Conservation (phyloP, 495 filamentous ascomycete genomes). For the Ascodesmis nigricans region DNA sequence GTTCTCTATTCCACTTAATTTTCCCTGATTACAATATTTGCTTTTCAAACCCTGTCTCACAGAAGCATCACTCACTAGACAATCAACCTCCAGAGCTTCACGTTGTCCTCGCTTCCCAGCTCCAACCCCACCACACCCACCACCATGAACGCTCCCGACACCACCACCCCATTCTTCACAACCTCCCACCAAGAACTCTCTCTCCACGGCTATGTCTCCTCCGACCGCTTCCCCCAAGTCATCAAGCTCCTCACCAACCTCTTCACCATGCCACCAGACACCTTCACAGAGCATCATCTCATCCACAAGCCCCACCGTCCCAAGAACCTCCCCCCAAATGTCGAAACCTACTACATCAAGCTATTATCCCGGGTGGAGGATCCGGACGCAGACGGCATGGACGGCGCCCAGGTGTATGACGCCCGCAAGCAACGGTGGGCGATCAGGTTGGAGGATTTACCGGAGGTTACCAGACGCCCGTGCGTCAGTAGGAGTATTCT, state of each 20-base stretch:
- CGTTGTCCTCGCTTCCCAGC: too few relatives aligned
- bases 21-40: too few relatives aligned
- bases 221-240: conserved; percentile 32
- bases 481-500: conserved; percentile 22
- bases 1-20: too few relatives aligned
- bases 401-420: conserved; percentile 1
- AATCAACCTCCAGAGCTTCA: too few relatives aligned
- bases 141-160: too few relatives aligned
- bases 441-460: conserved; percentile 26
- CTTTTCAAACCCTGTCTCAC: too few relatives aligned
- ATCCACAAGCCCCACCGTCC: conserved; percentile 41
- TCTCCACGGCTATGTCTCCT: conserved; percentile 29
- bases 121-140: too few relatives aligned
- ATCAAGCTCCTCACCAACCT: conserved; percentile 45
- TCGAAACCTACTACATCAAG: conserved; percentile 26
- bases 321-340: conserved; percentile 7
- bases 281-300: conserved; percentile 36
- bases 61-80: too few relatives aligned
- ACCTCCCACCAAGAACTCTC: conserved; percentile 29
- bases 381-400: background rate
- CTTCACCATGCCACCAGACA: conserved; percentile 39
- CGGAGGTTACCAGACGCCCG: conserved; percentile 24
- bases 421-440: conserved; percentile 22
- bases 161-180: too few relatives aligned
- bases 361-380: conserved; percentile 20